Conservation (phyloP, 805 yeast species). For the Ogataea kodamae region DNA sequence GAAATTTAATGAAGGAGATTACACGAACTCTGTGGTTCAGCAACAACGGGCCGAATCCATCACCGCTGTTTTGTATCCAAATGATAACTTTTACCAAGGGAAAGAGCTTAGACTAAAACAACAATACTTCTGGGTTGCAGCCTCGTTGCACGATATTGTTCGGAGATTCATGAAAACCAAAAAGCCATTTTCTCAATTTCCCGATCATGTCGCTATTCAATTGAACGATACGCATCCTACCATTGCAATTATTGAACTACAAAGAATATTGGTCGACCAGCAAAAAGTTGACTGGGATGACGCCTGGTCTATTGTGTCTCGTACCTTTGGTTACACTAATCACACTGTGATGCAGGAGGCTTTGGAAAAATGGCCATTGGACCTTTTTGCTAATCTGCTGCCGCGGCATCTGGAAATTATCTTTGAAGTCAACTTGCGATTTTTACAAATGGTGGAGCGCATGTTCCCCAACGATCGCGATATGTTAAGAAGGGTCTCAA, state of each 20-base stretch:
- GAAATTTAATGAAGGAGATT: constrained; percentile 90
- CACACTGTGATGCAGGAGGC: constrained; percentile 96
- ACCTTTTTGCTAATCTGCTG: constrained; percentile 67
- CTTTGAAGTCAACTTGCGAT: constrained; percentile 77
- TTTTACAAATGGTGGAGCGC: constrained; percentile 71
- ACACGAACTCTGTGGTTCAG: constrained; percentile 73
- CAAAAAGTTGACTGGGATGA: constrained; percentile 78
- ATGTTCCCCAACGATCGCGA: constrained; percentile 73
- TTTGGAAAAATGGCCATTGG: constrained; percentile 92
- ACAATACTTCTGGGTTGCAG: constrained; percentile 96
- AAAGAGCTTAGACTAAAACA: constrained; percentile 90
- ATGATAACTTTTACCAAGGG: constrained; percentile 88
- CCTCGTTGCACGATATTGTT: constrained; percentile 85
- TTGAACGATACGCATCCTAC: constrained; percentile 95
- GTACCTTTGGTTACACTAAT: constrained; percentile 86
- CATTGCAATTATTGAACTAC: constrained; percentile 83
- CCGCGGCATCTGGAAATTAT: constrained; percentile 92
- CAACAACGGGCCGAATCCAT: constrained; percentile 90
- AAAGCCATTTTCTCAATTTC: constrained; percentile 75
- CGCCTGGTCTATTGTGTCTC: constrained; percentile 82
- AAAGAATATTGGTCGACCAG: constrained; percentile 78
- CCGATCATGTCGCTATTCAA: constrained; percentile 87
- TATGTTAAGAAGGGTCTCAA: constrained; percentile 66
- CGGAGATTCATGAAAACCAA: constrained; percentile 81
- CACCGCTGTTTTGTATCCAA: constrained; percentile 90